Evolutionary conservation across 2,329 filamentous ascomycete genomes (phyloP).

Genomic region (Botrytis elliptica): DNA sequence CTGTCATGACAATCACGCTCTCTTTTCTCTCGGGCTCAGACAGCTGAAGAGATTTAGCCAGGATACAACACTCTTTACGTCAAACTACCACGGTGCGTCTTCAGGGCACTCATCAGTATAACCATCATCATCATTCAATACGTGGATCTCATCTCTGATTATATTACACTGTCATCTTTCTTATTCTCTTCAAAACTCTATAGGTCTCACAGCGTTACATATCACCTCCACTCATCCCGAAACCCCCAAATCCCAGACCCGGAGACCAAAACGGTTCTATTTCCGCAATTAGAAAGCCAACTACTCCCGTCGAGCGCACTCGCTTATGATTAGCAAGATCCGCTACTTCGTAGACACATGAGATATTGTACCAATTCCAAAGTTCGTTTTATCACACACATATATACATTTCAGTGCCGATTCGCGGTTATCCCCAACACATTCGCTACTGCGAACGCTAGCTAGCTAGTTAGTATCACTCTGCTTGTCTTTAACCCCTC

Average conservation of each 20-base stretch:
- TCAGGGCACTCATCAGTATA: not conserved
- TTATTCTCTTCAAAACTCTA: too few species aligned
- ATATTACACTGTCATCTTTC: not conserved
- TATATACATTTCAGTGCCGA: too few species aligned
- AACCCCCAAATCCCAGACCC: not conserved
- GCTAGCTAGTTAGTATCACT: rapidly evolving
- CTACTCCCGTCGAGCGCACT: not conserved
- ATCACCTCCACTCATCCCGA: not conserved
- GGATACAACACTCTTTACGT: not conserved
- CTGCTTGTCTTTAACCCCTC: too few species aligned
- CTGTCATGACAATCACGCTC: rapidly evolving
- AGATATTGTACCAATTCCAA: rapidly evolving
- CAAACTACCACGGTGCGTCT: rapidly evolving
- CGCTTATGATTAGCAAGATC: not conserved
- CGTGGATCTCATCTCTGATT: not conserved
- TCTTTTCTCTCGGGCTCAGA: not conserved
- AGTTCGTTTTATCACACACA: not conserved
- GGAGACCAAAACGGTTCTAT: rapidly evolving
- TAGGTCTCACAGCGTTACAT: too few species aligned
- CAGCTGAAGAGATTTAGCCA: not conserved
- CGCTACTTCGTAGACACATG: not conserved
- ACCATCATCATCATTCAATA: not conserved
- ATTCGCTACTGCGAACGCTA: too few species aligned
- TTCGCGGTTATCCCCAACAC: not conserved
- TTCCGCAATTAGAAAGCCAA: not conserved